phyloP scores from a whole-genome alignment of 2,329 filamentous ascomycete species.

The Knoxdaviesia proteae region DNA sequence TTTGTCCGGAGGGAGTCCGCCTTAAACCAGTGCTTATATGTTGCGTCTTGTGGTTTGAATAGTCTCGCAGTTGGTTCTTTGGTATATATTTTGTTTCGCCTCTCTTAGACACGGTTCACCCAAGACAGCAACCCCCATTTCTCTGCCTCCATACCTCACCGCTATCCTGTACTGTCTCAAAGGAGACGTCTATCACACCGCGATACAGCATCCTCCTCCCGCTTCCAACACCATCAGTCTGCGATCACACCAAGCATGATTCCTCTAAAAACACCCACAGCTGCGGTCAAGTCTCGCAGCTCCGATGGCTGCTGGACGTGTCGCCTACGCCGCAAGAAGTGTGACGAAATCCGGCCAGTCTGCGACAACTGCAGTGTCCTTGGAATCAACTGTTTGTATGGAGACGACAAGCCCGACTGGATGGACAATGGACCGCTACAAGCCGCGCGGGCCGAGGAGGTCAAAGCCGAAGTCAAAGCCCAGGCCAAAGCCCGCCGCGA shows the following conservation, averaged over 20 bases:
- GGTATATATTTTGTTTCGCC: too few relatives aligned
- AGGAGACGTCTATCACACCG: too few relatives aligned
- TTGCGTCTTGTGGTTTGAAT: too few relatives aligned
- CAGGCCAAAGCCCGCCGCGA: conserved; percentile 28
- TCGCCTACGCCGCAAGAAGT: conserved; percentile 39
- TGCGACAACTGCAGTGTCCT: conserved; percentile 30
- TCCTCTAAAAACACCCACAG: neutral
- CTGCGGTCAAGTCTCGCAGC: conserved; percentile 2
- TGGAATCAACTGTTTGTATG: conserved; percentile 34
- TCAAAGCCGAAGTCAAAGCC: conserved; percentile 37
- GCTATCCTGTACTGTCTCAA: too few relatives aligned
- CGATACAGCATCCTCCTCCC: too few relatives aligned
- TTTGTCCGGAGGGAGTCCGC: too few relatives aligned
- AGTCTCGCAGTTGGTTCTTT: too few relatives aligned
- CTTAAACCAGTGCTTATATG: too few relatives aligned
- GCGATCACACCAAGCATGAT: neutral
- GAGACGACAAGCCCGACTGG: conserved; percentile 31
- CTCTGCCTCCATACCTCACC: too few relatives aligned
- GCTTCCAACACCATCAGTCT: too few relatives aligned
- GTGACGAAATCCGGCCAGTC: conserved; percentile 29
- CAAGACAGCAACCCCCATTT: too few relatives aligned
- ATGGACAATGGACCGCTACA: conserved; percentile 31
- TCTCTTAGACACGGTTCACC: too few relatives aligned
- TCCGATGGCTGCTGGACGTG: conserved; percentile 36
- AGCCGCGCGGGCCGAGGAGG: conserved; percentile 25